phyloP scores from a whole-genome alignment of 495 filamentous ascomycete species.

The Aspergillus leporis region DNA sequence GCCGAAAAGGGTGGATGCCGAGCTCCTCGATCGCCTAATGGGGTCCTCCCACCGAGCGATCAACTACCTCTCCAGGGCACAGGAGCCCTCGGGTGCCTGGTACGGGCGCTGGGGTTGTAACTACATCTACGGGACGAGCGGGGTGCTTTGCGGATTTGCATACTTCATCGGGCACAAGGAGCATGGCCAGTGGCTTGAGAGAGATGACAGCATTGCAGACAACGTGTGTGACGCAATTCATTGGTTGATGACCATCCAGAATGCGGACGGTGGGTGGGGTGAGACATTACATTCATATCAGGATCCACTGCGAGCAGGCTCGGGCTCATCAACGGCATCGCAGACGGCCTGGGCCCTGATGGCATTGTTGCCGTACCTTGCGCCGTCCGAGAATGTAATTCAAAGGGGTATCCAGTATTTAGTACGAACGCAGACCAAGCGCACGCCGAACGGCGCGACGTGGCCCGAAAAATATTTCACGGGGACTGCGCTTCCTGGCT shows the following conservation, averaged over 20 bases:
- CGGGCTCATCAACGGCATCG: conserved; percentile 21
- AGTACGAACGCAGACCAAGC: neutral
- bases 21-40: no score
- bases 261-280: conserved; percentile 41
- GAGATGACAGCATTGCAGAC: no score
- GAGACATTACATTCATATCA: conserved; percentile 32
- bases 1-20: no score
- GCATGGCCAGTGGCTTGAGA: no score
- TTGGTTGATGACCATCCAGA: conserved; percentile 35
- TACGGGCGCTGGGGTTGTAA: conserved; percentile 42
- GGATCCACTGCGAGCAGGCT: conserved; percentile 8
- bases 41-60: no score
- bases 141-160: conserved; percentile 38
- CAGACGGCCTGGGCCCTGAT: conserved; percentile 42
- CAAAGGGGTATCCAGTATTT: conserved; percentile 26
- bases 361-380: conserved; percentile 26
- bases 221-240: no score
- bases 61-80: conserved; percentile 22
- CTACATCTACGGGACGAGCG: conserved; percentile 39
- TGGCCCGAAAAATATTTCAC: conserved; percentile 34
- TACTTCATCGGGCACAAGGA: no score
- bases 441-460: conserved; percentile 9
- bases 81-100: conserved; percentile 34
- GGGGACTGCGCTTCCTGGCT: conserved; percentile 38
- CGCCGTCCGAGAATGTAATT: conserved; percentile 14